Percentiles rank a stretch among this genome's conserved stretches.
These are phyloP conservation scores for Salix purpurea DNA, from an alignment of 345 rosid genomes.

Conservation along the genomic window DNA sequence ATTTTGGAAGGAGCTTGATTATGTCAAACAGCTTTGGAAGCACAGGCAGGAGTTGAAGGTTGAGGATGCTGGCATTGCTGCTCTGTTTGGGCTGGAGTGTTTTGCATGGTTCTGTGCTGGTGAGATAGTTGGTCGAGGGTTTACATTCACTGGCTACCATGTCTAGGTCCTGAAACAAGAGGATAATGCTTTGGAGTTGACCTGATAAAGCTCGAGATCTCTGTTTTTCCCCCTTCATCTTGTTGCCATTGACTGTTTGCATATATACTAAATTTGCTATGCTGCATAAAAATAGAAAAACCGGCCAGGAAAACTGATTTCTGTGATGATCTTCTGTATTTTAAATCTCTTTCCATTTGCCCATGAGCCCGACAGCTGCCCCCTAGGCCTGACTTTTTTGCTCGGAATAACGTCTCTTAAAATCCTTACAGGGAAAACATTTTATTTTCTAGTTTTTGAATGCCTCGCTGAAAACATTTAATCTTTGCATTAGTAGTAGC, in stretches of 20 bases:
- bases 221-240: background rate
- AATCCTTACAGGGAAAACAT: background rate
- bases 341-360: background rate
- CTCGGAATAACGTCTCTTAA: background rate
- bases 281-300: slow-evolving; percentile 1
- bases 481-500: too few species aligned
- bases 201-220: background rate
- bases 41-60: slow-evolving; percentile 52
- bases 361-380: background rate
- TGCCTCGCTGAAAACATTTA: background rate
- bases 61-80: slow-evolving; percentile 62
- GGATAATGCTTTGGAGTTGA: background rate
- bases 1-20: slow-evolving; percentile 60
- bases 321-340: background rate
- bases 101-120: slow-evolving; percentile 73
- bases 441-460: background rate
- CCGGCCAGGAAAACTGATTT: background rate
- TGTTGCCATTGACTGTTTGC: background rate
- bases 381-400: background rate
- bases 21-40: slow-evolving; percentile 52
- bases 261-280: background rate
- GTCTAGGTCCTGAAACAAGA: slow-evolving; percentile 27
- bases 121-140: slow-evolving; percentile 67
- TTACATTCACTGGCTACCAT: slow-evolving; percentile 66
- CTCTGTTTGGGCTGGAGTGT: slow-evolving; percentile 67